phyloP scores from a whole-genome alignment of 768 basidiomycete species.

The Pisolithus microcarpus region DNA sequence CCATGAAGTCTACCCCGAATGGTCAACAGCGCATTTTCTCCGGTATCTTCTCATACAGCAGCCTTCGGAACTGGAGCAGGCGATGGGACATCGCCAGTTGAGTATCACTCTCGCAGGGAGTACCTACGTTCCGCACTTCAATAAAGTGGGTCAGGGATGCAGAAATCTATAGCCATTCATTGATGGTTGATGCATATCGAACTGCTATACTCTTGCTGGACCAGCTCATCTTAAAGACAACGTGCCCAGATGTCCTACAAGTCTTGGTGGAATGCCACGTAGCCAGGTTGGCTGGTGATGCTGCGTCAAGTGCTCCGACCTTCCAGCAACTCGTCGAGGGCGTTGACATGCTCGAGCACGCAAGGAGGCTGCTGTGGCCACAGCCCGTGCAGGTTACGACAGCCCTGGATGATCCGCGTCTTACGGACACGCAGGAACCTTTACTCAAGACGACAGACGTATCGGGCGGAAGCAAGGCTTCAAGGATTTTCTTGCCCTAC shows the following conservation, averaged over 20 bases:
- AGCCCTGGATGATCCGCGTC: too few relatives aligned
- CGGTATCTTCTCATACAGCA: constrained; percentile 17
- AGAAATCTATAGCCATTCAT: constrained; percentile 17
- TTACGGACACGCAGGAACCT: too few relatives aligned
- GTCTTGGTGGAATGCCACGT: constrained; percentile 7
- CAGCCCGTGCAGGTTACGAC: too few relatives aligned
- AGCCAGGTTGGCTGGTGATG: constrained; percentile 19
- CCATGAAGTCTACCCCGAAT: constrained; percentile 19
- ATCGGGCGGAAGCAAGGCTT: constrained; percentile 28
- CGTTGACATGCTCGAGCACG: too few relatives aligned
- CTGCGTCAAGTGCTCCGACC: background rate
- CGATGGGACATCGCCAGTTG: constrained; percentile 20
- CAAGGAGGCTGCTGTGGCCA: too few relatives aligned
- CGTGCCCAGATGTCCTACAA: constrained; percentile 14
- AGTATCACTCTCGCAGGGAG: constrained; percentile 12
- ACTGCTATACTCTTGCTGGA: constrained; percentile 20
- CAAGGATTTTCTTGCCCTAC: constrained; percentile 22
- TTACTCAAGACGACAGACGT: constrained; percentile 22
- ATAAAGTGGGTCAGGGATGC: constrained; percentile 17
- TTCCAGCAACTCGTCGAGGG: too few relatives aligned
- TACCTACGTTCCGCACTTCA: constrained; percentile 11
- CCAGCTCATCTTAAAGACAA: constrained; percentile 10
- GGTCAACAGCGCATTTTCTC: constrained; percentile 18
- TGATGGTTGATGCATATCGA: constrained; percentile 25
- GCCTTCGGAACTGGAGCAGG: constrained; percentile 16